Percentiles rank a stretch among this genome's conserved stretches.
phyloP scores from a whole-genome alignment of 306 rosid species.

The Astragalus membranaceus region DNA sequence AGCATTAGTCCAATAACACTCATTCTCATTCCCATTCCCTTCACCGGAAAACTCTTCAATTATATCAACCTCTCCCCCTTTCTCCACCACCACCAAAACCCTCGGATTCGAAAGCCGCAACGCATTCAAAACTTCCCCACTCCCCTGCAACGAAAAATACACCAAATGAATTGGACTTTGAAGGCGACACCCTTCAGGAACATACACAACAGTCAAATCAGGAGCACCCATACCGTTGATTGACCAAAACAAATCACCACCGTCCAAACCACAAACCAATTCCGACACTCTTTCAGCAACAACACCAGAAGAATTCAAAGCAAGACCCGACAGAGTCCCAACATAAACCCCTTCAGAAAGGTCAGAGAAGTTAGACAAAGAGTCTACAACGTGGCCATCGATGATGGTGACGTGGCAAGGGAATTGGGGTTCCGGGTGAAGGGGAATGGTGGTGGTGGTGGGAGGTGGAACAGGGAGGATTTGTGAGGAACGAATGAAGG shows the following conservation, averaged over 20 bases:
- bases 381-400: constrained; percentile 42
- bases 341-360: constrained; percentile 60
- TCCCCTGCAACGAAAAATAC: constrained; percentile 42
- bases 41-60: constrained; percentile 62
- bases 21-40: constrained; percentile 17
- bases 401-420: constrained; percentile 37
- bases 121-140: constrained; percentile 28
- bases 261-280: constrained; percentile 8
- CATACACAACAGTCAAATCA: constrained; percentile 69
- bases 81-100: constrained; percentile 73
- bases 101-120: constrained; percentile 80
- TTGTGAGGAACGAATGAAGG: constrained; percentile 60
- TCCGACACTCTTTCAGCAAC: constrained; percentile 42
- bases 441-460: constrained; percentile 1
- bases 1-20: constrained; percentile 69
- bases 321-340: constrained; percentile 43
- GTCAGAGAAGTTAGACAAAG: constrained; percentile 22
- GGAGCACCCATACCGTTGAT: constrained; percentile 90
- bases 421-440: constrained; percentile 15
- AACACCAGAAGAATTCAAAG: constrained; percentile 7
- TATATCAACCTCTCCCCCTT: constrained; percentile 62
- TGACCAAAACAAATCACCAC: constrained; percentile 83
- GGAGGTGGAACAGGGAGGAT: constrained; percentile 53
- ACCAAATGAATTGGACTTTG: constrained; percentile 54
- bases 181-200: constrained; percentile 59